Conservation (phyloP, 208 protist genomes). For the Wallacemonas sp. region DNA sequence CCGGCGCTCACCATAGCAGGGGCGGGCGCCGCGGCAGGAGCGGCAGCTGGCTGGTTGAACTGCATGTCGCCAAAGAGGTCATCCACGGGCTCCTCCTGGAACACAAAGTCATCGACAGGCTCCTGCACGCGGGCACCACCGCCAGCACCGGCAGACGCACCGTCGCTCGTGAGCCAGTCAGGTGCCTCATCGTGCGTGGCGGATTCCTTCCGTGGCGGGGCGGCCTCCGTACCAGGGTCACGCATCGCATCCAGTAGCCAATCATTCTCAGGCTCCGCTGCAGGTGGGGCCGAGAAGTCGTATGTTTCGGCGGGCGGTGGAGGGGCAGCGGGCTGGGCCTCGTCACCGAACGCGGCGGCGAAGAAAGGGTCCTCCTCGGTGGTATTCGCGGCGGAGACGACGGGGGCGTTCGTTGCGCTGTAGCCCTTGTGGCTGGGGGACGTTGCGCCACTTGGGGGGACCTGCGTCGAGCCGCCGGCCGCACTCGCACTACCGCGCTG, state of each 20-base stretch:
- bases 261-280: conserved; percentile 3
- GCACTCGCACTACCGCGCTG: not conserved
- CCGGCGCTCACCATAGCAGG: conserved; percentile 16
- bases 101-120: not conserved
- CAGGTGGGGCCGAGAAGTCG: not conserved
- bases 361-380: conserved; percentile 6
- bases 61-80: conserved; percentile 16
- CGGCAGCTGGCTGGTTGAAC: not conserved
- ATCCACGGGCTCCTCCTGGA: conserved; percentile 11
- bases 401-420: not conserved
- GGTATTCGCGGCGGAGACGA: not conserved
- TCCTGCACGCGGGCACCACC: not conserved
- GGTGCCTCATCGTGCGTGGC: conserved; percentile 13
- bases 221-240: not conserved
- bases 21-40: conserved; percentile 14
- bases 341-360: conserved; percentile 4
- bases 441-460: not conserved
- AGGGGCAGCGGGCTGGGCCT: not conserved
- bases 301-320: not conserved
- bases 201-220: not conserved
- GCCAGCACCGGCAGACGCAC: not conserved
- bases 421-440: not conserved
- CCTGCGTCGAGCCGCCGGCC: not conserved
- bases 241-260: conserved; percentile 11
- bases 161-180: conserved; percentile 16